Evolutionary conservation across 2,329 filamentous ascomycete genomes (phyloP).

Genomic region (Sporothrix pallida): DNA sequence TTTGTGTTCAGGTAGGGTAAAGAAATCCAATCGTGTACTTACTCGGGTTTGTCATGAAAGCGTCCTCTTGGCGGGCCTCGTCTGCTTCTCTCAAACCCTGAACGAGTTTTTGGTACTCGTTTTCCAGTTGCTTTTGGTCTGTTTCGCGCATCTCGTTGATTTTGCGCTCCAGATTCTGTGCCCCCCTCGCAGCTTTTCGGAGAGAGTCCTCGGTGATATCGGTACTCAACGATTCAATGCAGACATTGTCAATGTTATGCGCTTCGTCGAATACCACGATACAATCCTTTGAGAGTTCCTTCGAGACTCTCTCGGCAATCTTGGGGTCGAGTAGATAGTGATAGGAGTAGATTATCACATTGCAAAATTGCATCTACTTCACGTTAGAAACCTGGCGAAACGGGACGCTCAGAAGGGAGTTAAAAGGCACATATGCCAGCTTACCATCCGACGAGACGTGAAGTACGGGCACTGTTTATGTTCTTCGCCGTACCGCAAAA

Average conservation of each 20-base stretch:
- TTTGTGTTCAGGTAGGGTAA: no score
- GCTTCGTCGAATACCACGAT: constrained; percentile 99
- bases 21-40: not conserved
- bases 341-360: constrained; percentile 99
- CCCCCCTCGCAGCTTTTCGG: constrained; percentile 86
- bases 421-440: constrained; percentile 37
- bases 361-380: constrained; percentile 91
- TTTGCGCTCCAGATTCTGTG: constrained; percentile 86
- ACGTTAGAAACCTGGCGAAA: not conserved
- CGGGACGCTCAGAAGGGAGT: not conserved
- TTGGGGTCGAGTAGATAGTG: constrained; percentile 98
- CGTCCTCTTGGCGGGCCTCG: constrained; percentile 87
- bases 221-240: constrained; percentile 95
- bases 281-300: constrained; percentile 93
- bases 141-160: constrained; percentile 96
- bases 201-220: constrained; percentile 95
- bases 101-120: constrained; percentile 93
- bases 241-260: constrained; percentile 99
- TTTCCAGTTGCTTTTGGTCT: constrained; percentile 91
- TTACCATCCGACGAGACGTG: constrained; percentile 88
- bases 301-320: constrained; percentile 82
- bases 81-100: constrained; percentile 88
- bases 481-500: constrained; percentile 88
- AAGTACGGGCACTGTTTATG: constrained; percentile 99
- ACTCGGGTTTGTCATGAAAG: constrained; percentile 93